phyloP scores from a whole-genome alignment of 2,329 filamentous ascomycete genomes.

The Pyrenochaeta sp. region DNA sequence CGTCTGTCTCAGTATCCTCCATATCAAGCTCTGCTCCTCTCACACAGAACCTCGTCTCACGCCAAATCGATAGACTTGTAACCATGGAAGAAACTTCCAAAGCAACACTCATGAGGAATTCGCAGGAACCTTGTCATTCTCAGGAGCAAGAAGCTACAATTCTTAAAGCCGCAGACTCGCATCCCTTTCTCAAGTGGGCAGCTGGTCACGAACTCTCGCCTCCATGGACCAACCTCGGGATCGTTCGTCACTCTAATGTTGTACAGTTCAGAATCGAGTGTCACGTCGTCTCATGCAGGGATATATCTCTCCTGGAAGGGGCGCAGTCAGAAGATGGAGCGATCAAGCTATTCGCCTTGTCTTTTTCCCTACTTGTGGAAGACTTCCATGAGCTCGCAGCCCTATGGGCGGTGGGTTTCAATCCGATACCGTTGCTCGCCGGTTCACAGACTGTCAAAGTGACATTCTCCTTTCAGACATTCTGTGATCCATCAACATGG shows the following conservation, averaged over 20 bases:
- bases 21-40: not conserved
- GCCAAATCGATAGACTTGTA: not conserved
- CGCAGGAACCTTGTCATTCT: no score
- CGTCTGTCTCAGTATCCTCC: conserved; percentile 1
- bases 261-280: conserved; percentile 5
- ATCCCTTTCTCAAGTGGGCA: conserved; percentile 10
- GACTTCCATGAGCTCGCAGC: not conserved
- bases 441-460: not conserved
- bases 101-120: no score
- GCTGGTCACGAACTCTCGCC: not conserved
- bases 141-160: not conserved
- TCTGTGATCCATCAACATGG: conserved; percentile 8
- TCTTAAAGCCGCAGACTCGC: not conserved
- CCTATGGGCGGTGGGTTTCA: not conserved
- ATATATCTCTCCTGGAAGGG: not conserved
- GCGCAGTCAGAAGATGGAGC: not conserved
- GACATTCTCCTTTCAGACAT: conserved; percentile 8
- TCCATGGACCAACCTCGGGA: conserved; percentile 2
- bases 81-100: no score
- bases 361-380: not conserved
- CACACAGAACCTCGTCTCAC: not conserved
- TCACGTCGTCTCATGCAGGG: not conserved
- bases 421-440: not conserved
- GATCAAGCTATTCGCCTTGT: not conserved
- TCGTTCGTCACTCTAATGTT: conserved; percentile 10